Evolutionary conservation across 2,329 filamentous ascomycete species (phyloP).

Genomic region (Fusarium nisikadoi): DNA sequence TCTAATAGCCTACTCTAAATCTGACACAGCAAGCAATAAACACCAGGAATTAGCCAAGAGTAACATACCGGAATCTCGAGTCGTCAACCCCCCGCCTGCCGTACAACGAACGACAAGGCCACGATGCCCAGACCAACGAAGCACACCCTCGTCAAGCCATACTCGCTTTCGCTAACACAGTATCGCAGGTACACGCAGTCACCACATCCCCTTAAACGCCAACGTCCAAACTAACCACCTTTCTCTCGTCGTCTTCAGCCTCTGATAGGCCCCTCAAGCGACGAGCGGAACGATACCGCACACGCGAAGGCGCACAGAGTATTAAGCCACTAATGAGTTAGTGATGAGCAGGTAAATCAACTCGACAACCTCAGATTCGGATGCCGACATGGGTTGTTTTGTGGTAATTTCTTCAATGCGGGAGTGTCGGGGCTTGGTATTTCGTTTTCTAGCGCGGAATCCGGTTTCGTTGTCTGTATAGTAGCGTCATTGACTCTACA

Average conservation of each 20-base stretch:
- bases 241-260: conserved; percentile 6
- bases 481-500: conserved; percentile 30
- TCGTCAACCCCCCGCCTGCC: neutral
- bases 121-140: neutral
- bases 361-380: conserved; percentile 4
- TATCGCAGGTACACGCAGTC: neutral
- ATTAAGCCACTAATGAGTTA: conserved; percentile 4
- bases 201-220: neutral
- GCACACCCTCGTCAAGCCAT: neutral
- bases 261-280: conserved; percentile 31
- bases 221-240: neutral
- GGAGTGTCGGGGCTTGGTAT: conserved; percentile 16
- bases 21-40: neutral
- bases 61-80: conserved; percentile 8
- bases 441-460: conserved; percentile 10
- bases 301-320: conserved; percentile 17
- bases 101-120: neutral
- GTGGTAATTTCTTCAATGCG: neutral
- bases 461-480: conserved; percentile 10
- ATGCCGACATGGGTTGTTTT: conserved; percentile 10
- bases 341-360: neutral
- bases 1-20: conserved; percentile 6
- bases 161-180: conserved; percentile 1
- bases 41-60: conserved; percentile 3
- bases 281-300: conserved; percentile 32